A percentile compares a stretch with the other conserved stretches of the same genome.
Conservation (phyloP, 192 early-diverging fungal species). For the Entomortierella beljakovae region DNA sequence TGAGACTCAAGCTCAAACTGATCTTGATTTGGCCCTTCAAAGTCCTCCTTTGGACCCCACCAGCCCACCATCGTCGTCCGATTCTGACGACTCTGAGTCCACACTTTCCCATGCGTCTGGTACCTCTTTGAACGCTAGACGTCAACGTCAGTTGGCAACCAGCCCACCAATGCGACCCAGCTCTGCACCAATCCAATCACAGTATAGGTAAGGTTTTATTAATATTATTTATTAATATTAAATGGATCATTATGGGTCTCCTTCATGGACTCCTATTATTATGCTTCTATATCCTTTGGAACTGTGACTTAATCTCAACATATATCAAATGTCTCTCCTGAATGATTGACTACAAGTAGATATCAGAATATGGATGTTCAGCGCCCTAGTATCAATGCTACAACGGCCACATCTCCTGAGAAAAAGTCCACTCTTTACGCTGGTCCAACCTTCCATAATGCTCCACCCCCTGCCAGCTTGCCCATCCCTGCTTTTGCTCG, state of each 20-base stretch:
- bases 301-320: neutral
- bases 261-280: neutral
- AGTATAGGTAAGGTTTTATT: conserved; percentile 10
- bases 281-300: neutral
- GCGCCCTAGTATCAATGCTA: neutral
- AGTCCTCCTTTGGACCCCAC: conserved; percentile 36
- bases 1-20: conserved; percentile 37
- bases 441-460: conserved; percentile 68
- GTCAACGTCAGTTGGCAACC: conserved; percentile 3
- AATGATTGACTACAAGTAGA: neutral
- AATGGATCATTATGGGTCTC: neutral
- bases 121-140: neutral
- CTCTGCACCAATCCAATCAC: conserved; percentile 29
- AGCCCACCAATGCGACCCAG: conserved; percentile 21
- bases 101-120: conserved; percentile 19
- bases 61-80: conserved; percentile 48
- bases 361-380: conserved; percentile 8
- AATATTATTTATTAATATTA: neutral
- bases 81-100: conserved; percentile 48
- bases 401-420: conserved; percentile 18
- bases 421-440: conserved; percentile 58
- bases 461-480: conserved; percentile 64
- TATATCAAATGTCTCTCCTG: neutral
- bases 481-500: conserved; percentile 62
- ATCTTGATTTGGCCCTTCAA: conserved; percentile 32